These are phyloP conservation scores for Rubroshorea leprosula DNA, from an alignment of 345 rosid genomes.

Conservation along the genomic window DNA sequence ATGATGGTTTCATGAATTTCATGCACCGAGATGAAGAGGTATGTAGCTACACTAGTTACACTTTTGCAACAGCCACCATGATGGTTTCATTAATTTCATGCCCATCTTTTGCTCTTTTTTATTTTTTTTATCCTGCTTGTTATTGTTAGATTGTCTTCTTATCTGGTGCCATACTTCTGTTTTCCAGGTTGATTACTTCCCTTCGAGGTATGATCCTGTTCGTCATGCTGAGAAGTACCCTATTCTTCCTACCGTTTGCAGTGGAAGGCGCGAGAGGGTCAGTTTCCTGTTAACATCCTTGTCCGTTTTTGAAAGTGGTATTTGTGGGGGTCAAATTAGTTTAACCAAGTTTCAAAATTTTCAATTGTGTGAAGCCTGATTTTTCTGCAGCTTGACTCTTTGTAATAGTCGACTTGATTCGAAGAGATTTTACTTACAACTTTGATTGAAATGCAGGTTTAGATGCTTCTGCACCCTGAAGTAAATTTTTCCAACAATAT, in stretches of 20 bases:
- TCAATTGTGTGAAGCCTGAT: not conserved
- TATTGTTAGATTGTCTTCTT: not conserved
- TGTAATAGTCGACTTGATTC: not conserved
- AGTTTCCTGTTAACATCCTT: too few relatives aligned
- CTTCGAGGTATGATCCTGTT: constrained; percentile 74
- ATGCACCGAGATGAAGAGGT: constrained; percentile 96
- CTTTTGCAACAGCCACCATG: constrained; percentile 96
- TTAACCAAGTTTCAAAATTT: too few relatives aligned
- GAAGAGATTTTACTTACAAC: too few relatives aligned
- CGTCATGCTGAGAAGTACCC: constrained; percentile 72
- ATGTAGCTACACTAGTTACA: not conserved
- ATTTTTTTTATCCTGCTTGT: not conserved
- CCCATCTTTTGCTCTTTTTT: not conserved
- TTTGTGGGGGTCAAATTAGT: too few relatives aligned
- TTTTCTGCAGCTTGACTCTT: too few relatives aligned
- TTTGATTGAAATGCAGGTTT: not conserved
- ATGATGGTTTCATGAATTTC: constrained; percentile 89
- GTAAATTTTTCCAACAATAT: too few relatives aligned
- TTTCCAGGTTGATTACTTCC: constrained; percentile 84
- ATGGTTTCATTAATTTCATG: constrained; percentile 31
- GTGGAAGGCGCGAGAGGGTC: constrained; percentile 86
- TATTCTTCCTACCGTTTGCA: constrained; percentile 41
- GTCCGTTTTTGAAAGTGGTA: too few relatives aligned
- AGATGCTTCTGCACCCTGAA: not conserved
- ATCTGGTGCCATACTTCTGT: constrained; percentile 14